phyloP scores from a whole-genome alignment of 2,329 filamentous ascomycete species.

The Endothia cerciana region DNA sequence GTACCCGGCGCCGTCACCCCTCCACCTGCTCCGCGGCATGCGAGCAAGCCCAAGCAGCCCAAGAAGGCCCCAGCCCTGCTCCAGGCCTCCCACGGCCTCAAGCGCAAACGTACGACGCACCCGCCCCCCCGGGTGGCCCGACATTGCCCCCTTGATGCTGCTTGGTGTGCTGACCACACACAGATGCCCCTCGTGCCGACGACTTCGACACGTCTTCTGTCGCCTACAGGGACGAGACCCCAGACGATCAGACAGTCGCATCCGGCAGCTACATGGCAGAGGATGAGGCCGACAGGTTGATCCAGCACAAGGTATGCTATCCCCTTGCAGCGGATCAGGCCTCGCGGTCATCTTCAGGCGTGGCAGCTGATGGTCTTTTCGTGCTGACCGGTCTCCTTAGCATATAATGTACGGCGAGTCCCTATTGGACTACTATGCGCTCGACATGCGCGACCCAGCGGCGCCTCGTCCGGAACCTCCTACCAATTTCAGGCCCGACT shows the following conservation, averaged over 20 bases:
- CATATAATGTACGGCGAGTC: conserved; percentile 92
- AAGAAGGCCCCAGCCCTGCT: conserved; percentile 60
- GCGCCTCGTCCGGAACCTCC: conserved; percentile 78
- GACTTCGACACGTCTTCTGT: conserved; percentile 58
- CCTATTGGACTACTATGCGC: conserved; percentile 93
- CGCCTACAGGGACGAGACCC: conserved; percentile 65
- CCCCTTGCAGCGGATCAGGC: not conserved
- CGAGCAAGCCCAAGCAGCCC: conserved; percentile 80
- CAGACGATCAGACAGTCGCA: conserved; percentile 80
- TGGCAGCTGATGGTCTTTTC: too few species aligned
- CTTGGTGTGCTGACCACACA: conserved; percentile 33
- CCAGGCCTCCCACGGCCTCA: conserved; percentile 19
- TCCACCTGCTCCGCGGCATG: conserved; percentile 90
- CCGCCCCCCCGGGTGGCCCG: conserved; percentile 25
- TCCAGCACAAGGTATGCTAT: conserved; percentile 41
- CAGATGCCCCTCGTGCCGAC: conserved; percentile 52
- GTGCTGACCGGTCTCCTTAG: conserved; percentile 71
- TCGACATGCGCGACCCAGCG: conserved; percentile 77
- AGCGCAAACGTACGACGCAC: conserved; percentile 25
- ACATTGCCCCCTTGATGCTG: too few species aligned
- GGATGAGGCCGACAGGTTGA: conserved; percentile 73
- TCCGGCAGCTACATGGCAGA: conserved; percentile 86
- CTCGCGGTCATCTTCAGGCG: not conserved
- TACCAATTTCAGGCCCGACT: conserved; percentile 83
- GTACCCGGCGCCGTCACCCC: conserved; percentile 83